Base-by-base conservation (phyloP, 306 rosid genomes). In the Psophocarpus tetragonolobus region DNA sequence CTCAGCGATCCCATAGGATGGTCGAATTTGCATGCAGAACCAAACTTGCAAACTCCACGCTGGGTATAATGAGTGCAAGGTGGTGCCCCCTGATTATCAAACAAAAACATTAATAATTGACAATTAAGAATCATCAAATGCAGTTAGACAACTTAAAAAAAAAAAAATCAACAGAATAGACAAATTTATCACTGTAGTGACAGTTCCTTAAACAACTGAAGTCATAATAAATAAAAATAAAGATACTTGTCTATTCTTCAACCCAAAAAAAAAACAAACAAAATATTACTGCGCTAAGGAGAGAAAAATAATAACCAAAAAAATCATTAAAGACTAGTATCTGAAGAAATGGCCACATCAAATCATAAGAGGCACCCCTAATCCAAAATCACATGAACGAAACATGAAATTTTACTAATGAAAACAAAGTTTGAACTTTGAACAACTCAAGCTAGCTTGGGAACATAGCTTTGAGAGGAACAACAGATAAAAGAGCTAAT, bases 41-140 rank as follows among this genome's bases (percentile, higher is more conserved):
- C 99, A 74, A 91, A 96, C 81, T 91, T 96, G 76, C 99, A 96
- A 48, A 87, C 84, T 80, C 99, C 99, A 67, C 83, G 92, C 81
- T 96, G 98, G 3, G 88, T 84, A 85, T 88, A 96, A 87, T 93
- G 99, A 85, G 91, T 85, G 81, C 98, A 96, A 53, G 88, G 87
- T 8, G 90, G 90, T 57, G 99, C 94, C 71, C 97, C 99, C 99
- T 96, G 93, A 69, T 76, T 47, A 84, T 48, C 74, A 87, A 77
- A 81, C 51, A 77, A 53, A 80, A 76, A 81, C 48, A 80, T 79
- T 80, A 73, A 82, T 45, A 53, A 72, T 47, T 62, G 53, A 72
- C 41, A 66, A 47, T 18, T 14, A 62, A 39, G 38, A 77, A 79
- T 36, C n/a, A 8, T 38, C 35, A 13, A 68, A 72, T 68, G 67